Conservation (phyloP, 768 basidiomycete genomes). For the Boletus speciosus region DNA sequence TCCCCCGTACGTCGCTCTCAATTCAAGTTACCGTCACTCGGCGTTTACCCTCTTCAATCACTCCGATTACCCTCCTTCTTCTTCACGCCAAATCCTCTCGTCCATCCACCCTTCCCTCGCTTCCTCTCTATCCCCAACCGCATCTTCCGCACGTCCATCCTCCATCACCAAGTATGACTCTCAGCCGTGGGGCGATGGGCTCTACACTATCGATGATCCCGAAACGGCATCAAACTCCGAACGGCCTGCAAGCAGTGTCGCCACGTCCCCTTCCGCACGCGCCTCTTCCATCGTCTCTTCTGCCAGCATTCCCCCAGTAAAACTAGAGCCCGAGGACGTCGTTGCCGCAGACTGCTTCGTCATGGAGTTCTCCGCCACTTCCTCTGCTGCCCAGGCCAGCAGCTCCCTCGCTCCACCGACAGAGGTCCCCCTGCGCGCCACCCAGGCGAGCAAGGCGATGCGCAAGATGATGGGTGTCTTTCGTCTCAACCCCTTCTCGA, state of each 20-base stretch:
- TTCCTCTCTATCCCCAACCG: constrained; percentile 17
- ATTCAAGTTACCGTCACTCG: constrained; percentile 23
- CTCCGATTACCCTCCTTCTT: constrained; percentile 17
- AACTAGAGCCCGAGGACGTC: constrained; percentile 30
- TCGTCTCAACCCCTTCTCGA: constrained; percentile 72
- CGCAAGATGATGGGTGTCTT: constrained; percentile 75
- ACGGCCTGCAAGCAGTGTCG: constrained; percentile 33
- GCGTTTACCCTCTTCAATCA: constrained; percentile 19
- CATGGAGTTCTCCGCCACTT: constrained; percentile 32
- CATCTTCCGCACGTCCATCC: constrained; percentile 14
- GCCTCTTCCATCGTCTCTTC: constrained; percentile 34
- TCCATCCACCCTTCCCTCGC: constrained; percentile 14
- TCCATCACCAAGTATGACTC: constrained; percentile 24
- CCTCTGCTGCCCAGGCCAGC: constrained; percentile 33
- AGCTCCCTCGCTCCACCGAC: constrained; percentile 49
- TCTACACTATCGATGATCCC: constrained; percentile 33
- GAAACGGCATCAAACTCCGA: constrained; percentile 34
- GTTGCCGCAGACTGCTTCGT: constrained; percentile 30
- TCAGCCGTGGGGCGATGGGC: constrained; percentile 29
- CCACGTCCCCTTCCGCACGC: constrained; percentile 35
- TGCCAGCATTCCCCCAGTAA: constrained; percentile 27
- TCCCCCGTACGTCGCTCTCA: constrained; percentile 20
- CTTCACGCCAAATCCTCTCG: constrained; percentile 19
- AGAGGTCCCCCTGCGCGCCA: constrained; percentile 72
- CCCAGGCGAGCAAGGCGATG: constrained; percentile 68